Conservation (phyloP, 2,329 filamentous ascomycete species). For the Fusarium succisae region DNA sequence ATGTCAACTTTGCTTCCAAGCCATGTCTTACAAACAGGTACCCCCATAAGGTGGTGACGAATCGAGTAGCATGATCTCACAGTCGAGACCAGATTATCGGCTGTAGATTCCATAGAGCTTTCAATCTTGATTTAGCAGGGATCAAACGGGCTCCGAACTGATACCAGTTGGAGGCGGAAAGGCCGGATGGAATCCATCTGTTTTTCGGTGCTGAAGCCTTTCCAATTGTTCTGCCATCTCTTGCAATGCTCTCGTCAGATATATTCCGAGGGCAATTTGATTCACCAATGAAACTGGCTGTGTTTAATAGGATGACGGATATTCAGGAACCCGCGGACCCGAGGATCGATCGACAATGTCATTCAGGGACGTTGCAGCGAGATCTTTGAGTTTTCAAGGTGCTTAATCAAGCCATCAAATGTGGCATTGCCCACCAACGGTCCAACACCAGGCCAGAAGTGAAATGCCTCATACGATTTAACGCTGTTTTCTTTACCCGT, state of each 20-base stretch:
- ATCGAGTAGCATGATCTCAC: background rate
- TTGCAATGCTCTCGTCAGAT: background rate
- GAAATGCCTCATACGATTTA: conserved; percentile 15
- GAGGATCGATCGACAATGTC: conserved; percentile 15
- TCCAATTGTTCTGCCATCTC: background rate
- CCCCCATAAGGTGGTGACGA: background rate
- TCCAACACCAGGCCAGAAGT: background rate
- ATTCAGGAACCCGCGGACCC: conserved; percentile 6
- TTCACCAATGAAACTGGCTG: background rate
- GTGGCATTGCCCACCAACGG: background rate
- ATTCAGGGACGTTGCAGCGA: conserved; percentile 10
- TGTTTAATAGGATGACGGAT: background rate
- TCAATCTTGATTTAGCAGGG: background rate
- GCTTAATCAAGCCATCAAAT: conserved; percentile 6
- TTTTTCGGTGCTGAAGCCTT: background rate
- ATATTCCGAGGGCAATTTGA: background rate
- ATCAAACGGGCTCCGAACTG: background rate
- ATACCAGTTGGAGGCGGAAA: background rate
- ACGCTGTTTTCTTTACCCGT: background rate
- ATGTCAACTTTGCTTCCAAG: background rate
- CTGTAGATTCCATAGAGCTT: background rate
- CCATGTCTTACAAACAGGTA: background rate
- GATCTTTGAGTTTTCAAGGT: conserved; percentile 12
- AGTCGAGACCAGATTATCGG: background rate
- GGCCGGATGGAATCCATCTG: background rate